Conservation (phyloP, 306 rosid species). For the Cucumis hystrix region DNA sequence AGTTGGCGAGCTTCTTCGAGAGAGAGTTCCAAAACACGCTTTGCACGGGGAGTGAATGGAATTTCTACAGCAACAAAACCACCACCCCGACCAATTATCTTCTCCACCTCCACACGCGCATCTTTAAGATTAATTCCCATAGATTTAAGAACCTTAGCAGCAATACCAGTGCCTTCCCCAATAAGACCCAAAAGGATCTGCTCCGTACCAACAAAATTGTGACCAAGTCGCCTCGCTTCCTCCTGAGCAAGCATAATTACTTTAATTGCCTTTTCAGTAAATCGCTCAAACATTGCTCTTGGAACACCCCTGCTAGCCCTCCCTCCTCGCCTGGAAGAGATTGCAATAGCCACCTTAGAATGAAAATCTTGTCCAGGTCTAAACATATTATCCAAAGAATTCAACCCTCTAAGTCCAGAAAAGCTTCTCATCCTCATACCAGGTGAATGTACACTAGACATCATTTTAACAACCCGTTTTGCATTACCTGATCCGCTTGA, state of each 20-base stretch:
- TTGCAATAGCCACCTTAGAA: slow-evolving; percentile 36
- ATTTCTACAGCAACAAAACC: slow-evolving; percentile 96
- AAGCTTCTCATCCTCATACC: slow-evolving; percentile 41
- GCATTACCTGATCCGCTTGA: slow-evolving; percentile 45
- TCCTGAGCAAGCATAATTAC: slow-evolving; percentile 98
- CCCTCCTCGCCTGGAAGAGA: slow-evolving; percentile 34
- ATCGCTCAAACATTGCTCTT: slow-evolving; percentile 95
- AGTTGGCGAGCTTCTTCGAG: slow-evolving; percentile 99
- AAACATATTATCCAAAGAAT: slow-evolving; percentile 47
- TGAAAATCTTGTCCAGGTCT: slow-evolving; percentile 45
- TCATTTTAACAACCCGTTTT: slow-evolving; percentile 39
- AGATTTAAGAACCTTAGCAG: slow-evolving; percentile 89
- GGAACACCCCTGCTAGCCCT: slow-evolving; percentile 57
- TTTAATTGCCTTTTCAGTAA: slow-evolving; percentile 91
- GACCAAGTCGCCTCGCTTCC: slow-evolving; percentile 98
- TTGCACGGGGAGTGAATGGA: slow-evolving; percentile 98
- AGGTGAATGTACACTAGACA: slow-evolving; percentile 31
- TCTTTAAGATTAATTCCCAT: slow-evolving; percentile 98
- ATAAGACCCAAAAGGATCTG: slow-evolving; percentile 97
- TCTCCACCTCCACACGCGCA: slow-evolving; percentile 97
- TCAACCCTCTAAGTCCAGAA: slow-evolving; percentile 56
- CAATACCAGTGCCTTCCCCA: slow-evolving; percentile 98
- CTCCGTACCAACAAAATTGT: slow-evolving; percentile 96
- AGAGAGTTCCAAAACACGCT: slow-evolving; percentile 94
- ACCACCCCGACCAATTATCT: slow-evolving; percentile 98